Conservation (phyloP, 2,329 filamentous ascomycete genomes). For the Cladophialophora psammophila region DNA sequence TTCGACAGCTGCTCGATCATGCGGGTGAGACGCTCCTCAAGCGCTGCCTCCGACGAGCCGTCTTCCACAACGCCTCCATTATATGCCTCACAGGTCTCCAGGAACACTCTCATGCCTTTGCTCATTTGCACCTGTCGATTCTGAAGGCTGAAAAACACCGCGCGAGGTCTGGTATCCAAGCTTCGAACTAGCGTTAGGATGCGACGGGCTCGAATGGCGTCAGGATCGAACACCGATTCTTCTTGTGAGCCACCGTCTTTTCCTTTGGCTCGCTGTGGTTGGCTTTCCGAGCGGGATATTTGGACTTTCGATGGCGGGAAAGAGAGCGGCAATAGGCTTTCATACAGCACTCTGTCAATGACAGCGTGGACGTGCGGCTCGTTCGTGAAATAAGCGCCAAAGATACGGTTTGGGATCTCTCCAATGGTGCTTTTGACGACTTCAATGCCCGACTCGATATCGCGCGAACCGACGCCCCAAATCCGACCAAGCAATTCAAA, state of each 20-base stretch:
- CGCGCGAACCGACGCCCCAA: constrained; percentile 91
- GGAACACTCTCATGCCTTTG: constrained; percentile 75
- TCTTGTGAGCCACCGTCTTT: constrained; percentile 49
- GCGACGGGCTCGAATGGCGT: constrained; percentile 79
- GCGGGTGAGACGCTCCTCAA: constrained; percentile 73
- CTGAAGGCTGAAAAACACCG: constrained; percentile 87
- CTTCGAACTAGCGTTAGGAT: constrained; percentile 82
- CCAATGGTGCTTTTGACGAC: constrained; percentile 76
- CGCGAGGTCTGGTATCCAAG: constrained; percentile 78
- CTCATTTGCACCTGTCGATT: constrained; percentile 77
- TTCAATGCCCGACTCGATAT: constrained; percentile 84
- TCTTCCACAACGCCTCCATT: constrained; percentile 84
- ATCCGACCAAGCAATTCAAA: constrained; percentile 84
- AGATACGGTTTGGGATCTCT: constrained; percentile 81
- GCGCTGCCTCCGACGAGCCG: constrained; percentile 69
- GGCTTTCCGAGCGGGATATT: constrained; percentile 50
- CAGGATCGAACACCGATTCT: constrained; percentile 49
- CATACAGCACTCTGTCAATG: constrained; percentile 83
- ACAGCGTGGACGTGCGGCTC: constrained; percentile 84
- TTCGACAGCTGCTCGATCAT: constrained; percentile 76
- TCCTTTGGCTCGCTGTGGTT: constrained; percentile 59
- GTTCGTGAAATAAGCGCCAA: constrained; percentile 89
- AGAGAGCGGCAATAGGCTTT: constrained; percentile 85
- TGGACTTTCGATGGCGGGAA: constrained; percentile 76
- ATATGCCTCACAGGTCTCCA: constrained; percentile 85